Conservation (phyloP, 2,329 filamentous ascomycete genomes). For the Alternaria arbusti region DNA sequence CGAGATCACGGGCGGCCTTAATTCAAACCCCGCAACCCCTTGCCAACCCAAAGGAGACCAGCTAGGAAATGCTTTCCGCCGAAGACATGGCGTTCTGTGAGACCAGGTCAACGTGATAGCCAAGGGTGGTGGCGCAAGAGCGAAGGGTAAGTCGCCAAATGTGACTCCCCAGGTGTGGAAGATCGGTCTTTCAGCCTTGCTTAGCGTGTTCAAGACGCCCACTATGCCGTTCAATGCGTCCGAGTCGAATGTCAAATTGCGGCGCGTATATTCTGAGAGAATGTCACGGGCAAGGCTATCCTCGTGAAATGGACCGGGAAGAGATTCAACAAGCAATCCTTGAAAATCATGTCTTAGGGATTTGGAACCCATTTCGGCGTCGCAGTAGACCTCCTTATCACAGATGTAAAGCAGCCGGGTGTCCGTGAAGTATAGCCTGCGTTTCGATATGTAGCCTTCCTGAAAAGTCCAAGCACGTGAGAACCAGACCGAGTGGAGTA, state of each 20-base stretch:
- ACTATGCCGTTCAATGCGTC: background rate
- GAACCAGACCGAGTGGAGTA: background rate
- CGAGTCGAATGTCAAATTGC: background rate
- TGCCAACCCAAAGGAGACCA: background rate
- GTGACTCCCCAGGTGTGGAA: background rate
- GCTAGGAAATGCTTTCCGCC: background rate
- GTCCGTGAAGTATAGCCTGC: background rate
- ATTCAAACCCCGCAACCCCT: too few species aligned
- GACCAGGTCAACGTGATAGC: accelerated
- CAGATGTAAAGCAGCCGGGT: accelerated
- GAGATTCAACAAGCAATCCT: too few species aligned
- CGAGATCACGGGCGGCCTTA: background rate
- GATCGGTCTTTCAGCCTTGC: background rate
- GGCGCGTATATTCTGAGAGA: background rate
- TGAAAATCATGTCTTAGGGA: too few species aligned
- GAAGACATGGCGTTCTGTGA: accelerated
- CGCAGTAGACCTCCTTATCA: background rate
- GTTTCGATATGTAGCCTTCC: background rate
- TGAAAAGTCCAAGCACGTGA: background rate
- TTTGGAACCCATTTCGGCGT: background rate
- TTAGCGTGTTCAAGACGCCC: background rate
- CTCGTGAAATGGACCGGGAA: too few species aligned
- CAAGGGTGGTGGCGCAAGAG: background rate
- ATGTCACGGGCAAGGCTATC: too few species aligned
- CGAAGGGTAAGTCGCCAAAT: background rate